Conservation (phyloP, 2,329 filamentous ascomycete genomes). For the Fusarium secorum region DNA sequence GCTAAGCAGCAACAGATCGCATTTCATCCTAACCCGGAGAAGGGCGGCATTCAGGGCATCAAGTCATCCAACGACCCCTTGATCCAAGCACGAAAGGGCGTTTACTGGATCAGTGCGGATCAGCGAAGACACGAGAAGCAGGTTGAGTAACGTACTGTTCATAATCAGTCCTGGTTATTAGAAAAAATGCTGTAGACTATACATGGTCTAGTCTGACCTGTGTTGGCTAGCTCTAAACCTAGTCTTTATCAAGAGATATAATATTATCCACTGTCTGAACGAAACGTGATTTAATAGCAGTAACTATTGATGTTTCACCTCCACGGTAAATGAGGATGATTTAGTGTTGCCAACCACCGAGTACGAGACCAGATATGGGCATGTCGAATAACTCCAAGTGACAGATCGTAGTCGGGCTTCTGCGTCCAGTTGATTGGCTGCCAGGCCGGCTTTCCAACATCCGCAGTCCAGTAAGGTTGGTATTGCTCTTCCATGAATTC, state of each 20-base stretch:
- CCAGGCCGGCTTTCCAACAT: background rate
- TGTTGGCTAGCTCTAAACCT: too few species aligned
- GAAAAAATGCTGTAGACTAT: too few species aligned
- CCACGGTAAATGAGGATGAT: too few species aligned
- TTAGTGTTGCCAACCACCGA: too few species aligned
- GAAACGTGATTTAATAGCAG: too few species aligned
- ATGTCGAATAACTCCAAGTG: background rate
- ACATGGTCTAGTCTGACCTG: too few species aligned
- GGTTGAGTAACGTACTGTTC: background rate
- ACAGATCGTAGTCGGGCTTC: background rate
- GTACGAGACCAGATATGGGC: background rate
- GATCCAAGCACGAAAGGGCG: conserved; percentile 6
- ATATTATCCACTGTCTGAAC: too few species aligned
- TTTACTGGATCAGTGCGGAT: conserved; percentile 18
- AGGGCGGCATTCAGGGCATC: conserved; percentile 9
- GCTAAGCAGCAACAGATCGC: conserved; percentile 6
- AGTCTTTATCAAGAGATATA: too few species aligned
- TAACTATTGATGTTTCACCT: too few species aligned
- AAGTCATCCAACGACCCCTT: conserved; percentile 2
- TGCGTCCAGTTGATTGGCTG: background rate
- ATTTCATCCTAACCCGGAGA: conserved; percentile 6
- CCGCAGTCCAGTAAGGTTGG: background rate
- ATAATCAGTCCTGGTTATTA: too few species aligned
- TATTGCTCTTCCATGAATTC: background rate
- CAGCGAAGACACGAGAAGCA: conserved; percentile 12